Evolutionary conservation across 257 asterid species (phyloP), one percentile per base, ranked within the genome.

Genomic region (Lycium ferocissimum): DNA sequence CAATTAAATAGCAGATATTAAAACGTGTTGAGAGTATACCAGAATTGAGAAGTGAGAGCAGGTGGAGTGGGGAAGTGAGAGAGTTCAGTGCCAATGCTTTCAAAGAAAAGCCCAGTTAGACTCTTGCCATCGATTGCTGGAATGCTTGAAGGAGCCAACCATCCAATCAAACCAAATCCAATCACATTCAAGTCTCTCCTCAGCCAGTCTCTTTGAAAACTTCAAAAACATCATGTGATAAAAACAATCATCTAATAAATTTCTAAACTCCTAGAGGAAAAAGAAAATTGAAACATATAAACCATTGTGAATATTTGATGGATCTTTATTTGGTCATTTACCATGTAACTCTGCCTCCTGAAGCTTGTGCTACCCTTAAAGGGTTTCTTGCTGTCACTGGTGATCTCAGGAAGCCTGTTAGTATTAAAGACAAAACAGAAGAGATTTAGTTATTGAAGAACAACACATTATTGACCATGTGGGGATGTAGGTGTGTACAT

Each of bases 141-240:
- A 82, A 96, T 82, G 88, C 99, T 95, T 0, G 99, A 96, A 14
- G 99, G 98, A 3, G 93, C 99, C 7, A 96, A 13, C 99, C 99
- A 96, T 45, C 99, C 99, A 83, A 96, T 96, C 62, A 96, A 79
- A 12, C 98, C 98, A 81, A 96, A 96, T 5, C 98, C 98, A 57
- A 96, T 96, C 94, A 96, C 99, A 58, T 93, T 96, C 79, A 96
- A 67, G 89, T 96, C 99, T 56, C 57, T 96, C 57, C 99, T 85
- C 71, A 96, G 89, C 98, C 99, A 94, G 58, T 96, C 91, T 85
- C 97, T 92, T 85, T 93, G 66, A 84, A 96, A 96, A 91, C 98
- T 94, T 83, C 90, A 83, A 82, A 40, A 57, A 47, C 38, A 69
- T 35, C 45, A 71, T 63, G 54, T 37, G 37, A 38, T 58, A 49